Evolutionary conservation across 768 basidiomycete species (phyloP).

Genomic region (Suillus subluteus): DNA sequence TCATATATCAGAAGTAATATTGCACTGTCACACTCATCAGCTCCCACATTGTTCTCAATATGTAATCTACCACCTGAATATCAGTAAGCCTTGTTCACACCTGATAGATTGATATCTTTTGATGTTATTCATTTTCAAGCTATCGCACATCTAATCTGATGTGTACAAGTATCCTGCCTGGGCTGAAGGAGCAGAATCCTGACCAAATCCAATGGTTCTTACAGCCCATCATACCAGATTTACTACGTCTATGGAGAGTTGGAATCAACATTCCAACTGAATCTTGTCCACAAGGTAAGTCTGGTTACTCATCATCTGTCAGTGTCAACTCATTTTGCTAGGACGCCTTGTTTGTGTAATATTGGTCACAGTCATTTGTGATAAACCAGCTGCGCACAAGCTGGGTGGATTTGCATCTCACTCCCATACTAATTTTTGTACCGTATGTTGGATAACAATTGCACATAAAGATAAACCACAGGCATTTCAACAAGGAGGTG

Average conservation of each 20-base stretch:
- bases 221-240: constrained; percentile 28
- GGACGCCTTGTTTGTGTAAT: constrained; percentile 4
- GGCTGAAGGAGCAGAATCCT: constrained; percentile 28
- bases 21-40: constrained; percentile 37
- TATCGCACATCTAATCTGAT: constrained; percentile 14
- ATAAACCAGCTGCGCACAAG: constrained; percentile 44
- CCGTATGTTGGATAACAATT: constrained; percentile 31
- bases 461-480: neutral
- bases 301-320: too few species aligned
- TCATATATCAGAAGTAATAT: constrained; percentile 37
- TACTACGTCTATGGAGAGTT: constrained; percentile 26
- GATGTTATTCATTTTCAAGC: neutral
- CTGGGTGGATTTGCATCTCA: constrained; percentile 34
- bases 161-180: constrained; percentile 28
- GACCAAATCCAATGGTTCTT: constrained; percentile 33
- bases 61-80: constrained; percentile 33
- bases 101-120: too few species aligned
- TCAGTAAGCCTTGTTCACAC: constrained; percentile 17
- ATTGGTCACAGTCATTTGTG: constrained; percentile 38
- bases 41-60: constrained; percentile 37
- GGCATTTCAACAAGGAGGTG: too few species aligned
- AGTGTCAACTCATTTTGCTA: too few species aligned
- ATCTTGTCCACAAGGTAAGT: constrained; percentile 25
- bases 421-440: constrained; percentile 38
- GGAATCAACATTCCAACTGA: constrained; percentile 14